Conservation (phyloP, 2,329 filamentous ascomycete species). For the Alternaria triticimaculans region DNA sequence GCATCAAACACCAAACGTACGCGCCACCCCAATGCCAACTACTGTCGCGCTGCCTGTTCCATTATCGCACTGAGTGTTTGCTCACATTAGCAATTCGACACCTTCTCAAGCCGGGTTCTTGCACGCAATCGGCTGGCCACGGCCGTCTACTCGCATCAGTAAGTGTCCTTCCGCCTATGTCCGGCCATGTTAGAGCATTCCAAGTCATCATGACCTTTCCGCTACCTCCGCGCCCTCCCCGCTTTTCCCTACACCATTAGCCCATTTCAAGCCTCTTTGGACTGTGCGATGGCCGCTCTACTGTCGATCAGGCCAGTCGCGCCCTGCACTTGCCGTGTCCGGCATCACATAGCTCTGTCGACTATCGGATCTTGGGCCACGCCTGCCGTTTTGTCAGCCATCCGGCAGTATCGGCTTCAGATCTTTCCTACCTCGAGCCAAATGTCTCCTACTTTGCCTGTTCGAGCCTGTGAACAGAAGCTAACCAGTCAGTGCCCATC, state of each 20-base stretch:
- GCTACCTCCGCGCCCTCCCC: conserved; percentile 28
- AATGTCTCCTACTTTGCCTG: conserved; percentile 9
- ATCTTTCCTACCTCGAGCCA: conserved; percentile 4
- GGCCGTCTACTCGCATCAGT: conserved; percentile 21
- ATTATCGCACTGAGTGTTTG: conserved; percentile 1
- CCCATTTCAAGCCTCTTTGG: conserved; percentile 5
- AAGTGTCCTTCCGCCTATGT: conserved; percentile 24
- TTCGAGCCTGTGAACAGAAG: conserved; percentile 20
- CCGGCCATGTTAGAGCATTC: conserved; percentile 23
- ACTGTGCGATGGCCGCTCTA: background rate
- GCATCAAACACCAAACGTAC: conserved; percentile 14
- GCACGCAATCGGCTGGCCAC: conserved; percentile 3
- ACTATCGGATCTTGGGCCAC: conserved; percentile 1
- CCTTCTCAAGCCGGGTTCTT: background rate
- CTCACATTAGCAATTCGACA: background rate
- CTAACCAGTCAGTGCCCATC: conserved; percentile 46
- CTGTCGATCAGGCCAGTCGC: conserved; percentile 5
- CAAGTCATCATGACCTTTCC: conserved; percentile 34
- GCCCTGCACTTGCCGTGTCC: conserved; percentile 21
- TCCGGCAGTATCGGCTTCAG: conserved; percentile 34
- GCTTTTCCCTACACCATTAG: conserved; percentile 20
- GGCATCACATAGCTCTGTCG: conserved; percentile 12
- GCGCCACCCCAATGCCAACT: conserved; percentile 7
- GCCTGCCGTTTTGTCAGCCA: conserved; percentile 8
- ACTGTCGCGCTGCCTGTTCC: background rate